Base-by-base conservation (phyloP, 768 basidiomycete genomes). In the Tricholoma sp. region DNA sequence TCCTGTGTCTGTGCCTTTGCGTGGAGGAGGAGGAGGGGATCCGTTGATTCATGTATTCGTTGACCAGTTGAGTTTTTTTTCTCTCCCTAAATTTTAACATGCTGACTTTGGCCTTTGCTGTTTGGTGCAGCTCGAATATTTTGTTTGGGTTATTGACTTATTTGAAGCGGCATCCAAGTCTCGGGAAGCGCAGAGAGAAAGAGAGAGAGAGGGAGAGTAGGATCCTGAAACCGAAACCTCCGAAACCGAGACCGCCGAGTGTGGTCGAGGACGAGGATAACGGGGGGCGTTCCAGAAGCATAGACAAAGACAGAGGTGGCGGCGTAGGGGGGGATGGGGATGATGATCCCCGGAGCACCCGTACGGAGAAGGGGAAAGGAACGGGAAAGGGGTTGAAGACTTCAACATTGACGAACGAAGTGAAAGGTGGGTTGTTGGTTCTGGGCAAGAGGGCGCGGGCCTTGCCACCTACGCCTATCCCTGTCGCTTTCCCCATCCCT, bases 91-190 rank as follows among this genome's bases (percentile, higher is more conserved):
- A 32, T 43, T n/a, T 14, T 50, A 27, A 27, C 5, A 27, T 27
- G 24, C 24, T 27, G 24, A 27, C 24, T 27, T 27, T 27, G 24
- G 24, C 21, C 69, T 75, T 56, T 77, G 34, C 10, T 34, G 34
- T 78, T 59, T 66, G 76, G 22, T 58, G 49, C 63, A 93, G 91
- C 62, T 94, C 91, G 14, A 94, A 94, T 67, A 93, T 94, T 60
- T 81, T 94, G 47, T 85, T 94, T 59, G 91, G 91, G 32, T 79
- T 93, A 55, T 68, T 93, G n/a, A 82, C 78, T 27, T 83, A 87
- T 69, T 70, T 88, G 52, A 85, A 83, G 67, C 83, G 79, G 55
- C 76, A 82, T 60, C 72, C 76, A n/a, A 34, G 55, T 12, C 27
- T 27, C 7, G 39, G 32, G n/a, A 57, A 31, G 16, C 24, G 24